A percentile compares a stretch with the other conserved stretches of the same genome.
Evolutionary conservation across 169 alveolate genomes (phyloP).

Genomic region (Cryptosporidium tyzzeri): DNA sequence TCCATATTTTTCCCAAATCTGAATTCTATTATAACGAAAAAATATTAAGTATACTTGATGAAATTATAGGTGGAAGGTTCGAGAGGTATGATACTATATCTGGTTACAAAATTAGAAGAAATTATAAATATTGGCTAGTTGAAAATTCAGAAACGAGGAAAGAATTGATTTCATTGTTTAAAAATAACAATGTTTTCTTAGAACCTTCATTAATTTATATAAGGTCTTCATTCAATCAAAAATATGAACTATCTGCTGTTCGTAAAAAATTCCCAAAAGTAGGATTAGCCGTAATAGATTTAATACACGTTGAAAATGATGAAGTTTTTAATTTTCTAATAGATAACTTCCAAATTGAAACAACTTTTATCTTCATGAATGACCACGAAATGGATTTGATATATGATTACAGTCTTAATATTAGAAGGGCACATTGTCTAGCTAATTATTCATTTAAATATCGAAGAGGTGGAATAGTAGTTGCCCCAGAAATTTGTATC

Average conservation of each 20-base stretch:
- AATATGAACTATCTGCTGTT: constrained; percentile 38
- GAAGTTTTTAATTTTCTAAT: constrained; percentile 72
- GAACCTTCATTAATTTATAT: constrained; percentile 48
- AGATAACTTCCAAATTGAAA: constrained; percentile 64
- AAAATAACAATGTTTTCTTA: not conserved
- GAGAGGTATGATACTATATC: constrained; percentile 5
- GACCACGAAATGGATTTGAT: constrained; percentile 69
- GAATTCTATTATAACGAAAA: not conserved
- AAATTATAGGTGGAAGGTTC: constrained; percentile 73
- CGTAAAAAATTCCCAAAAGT: constrained; percentile 15
- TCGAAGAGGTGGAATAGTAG: constrained; percentile 69
- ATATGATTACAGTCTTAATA: constrained; percentile 45
- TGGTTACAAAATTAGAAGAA: constrained; percentile 40
- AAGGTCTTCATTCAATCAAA: constrained; percentile 40
- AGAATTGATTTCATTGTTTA: constrained; percentile 10
- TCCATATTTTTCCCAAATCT: constrained; percentile 25
- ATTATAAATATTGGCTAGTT: constrained; percentile 65
- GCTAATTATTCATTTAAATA: constrained; percentile 39
- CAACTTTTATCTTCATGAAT: constrained; percentile 53
- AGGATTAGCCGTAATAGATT: constrained; percentile 42
- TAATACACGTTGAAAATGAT: constrained; percentile 20
- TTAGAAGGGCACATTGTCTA: constrained; percentile 48
- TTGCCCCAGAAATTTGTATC: constrained; percentile 43
- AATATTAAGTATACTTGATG: constrained; percentile 32
- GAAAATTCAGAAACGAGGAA: constrained; percentile 17